phyloP scores from a whole-genome alignment of 192 early-diverging fungal genomes.

The Linnemannia exigua region DNA sequence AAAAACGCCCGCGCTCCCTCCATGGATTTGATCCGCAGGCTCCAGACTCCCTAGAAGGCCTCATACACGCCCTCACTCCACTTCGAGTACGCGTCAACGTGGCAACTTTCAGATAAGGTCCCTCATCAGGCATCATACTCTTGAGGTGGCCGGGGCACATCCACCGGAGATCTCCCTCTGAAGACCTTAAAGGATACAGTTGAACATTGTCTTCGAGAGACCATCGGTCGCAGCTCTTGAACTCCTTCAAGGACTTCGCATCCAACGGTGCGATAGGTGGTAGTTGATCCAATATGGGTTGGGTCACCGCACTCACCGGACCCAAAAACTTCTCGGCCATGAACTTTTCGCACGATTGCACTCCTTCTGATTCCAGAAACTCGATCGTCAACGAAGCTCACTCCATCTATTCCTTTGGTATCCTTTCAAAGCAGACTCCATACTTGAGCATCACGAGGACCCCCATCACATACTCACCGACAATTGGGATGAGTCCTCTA shows the following conservation, averaged over 20 bases:
- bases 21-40: neutral
- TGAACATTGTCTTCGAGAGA: too few relatives aligned
- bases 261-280: neutral
- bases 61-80: neutral
- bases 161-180: constrained; percentile 19
- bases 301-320: neutral
- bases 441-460: constrained; percentile 31
- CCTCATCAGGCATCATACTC: neutral
- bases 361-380: neutral
- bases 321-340: neutral
- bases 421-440: constrained; percentile 16
- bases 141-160: constrained; percentile 17
- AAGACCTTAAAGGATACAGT: neutral
- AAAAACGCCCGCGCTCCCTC: neutral
- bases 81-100: too few relatives aligned
- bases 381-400: constrained; percentile 14
- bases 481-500: neutral
- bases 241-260: neutral
- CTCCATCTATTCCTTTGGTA: neutral
- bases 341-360: neutral
- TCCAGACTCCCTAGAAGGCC: neutral
- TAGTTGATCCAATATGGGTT: neutral
- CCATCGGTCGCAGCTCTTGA: neutral
- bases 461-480: constrained; percentile 31
- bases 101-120: too few relatives aligned